Base-by-base conservation (phyloP, 2,329 filamentous ascomycete species). In the Parastagonospora nodorum region DNA sequence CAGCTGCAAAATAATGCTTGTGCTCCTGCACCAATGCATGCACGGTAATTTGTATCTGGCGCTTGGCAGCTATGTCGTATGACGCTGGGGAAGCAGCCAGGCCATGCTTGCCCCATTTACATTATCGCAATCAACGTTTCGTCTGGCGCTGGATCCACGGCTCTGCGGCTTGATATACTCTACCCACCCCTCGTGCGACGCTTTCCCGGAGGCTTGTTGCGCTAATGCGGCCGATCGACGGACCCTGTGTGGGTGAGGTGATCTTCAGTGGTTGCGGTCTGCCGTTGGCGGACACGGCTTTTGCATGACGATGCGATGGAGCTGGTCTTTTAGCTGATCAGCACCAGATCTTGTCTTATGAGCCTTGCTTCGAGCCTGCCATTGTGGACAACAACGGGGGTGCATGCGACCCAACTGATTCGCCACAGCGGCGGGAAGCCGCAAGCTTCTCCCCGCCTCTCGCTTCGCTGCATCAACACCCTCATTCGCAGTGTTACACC, bases 171-270 rank as follows among this genome's bases (percentile, higher is more conserved):
- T 51, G 50, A 41, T 51, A 49, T 54, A 48, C 42, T 46, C 51
- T 43, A 19, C 19, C 37, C 37, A 16, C 19, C 37, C 37, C 19
- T 51, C 53, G 48, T 55, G 55, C 55, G 42, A 63, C 60, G 50
- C 46, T 15, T 50, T 62, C 58, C 54, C 59, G 64, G 33, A 52
- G 42, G 43, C 51, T 39, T 66, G 63, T 60, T 53, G 46, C 55
- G 53, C 63, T 64, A 64, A 51, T 60, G 64, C 66, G 47, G 58
- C 53, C 61, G 62, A 63, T 67, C 62, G 66, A 59, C 60, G 42
- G 57, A 57, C 54, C 61, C 62, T 49, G 51, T 50, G 50, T 41
- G 42, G 40, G 35, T 38, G 42, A 45, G 19, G 53, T 30, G 30
- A 15, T 32, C 24, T 19, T 27, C 19, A 24, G 15, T 30, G 41